Evolutionary conservation across 2,329 filamentous ascomycete genomes (phyloP), one percentile per base, ranked within the genome.

Genomic region (Aschersonia sp.): DNA sequence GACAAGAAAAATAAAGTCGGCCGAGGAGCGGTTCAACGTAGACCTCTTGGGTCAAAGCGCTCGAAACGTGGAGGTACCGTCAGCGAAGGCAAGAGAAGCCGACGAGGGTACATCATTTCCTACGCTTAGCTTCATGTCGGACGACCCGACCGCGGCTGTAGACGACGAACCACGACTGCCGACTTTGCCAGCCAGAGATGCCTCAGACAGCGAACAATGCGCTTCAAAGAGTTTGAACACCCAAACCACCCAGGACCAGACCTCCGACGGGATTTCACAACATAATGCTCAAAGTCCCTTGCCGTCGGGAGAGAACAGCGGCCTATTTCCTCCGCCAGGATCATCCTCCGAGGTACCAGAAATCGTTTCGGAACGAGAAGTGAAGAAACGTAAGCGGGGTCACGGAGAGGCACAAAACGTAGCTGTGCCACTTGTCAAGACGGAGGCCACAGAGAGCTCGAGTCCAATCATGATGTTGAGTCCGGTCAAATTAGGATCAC

Each of bases 261-360:
- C 50, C 4, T 52, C 55, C 20, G 51, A 63, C 30, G 53, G 50
- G 12, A 38, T 51, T 6, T 50, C 52, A 5, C 51, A 59, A 9
- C 58, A 59, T 38, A 12, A 4, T 43, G 60, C 6, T 57, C 60
- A 2, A 50, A 52, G 7, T 44, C 61, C 30, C 52, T 54, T 0
- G 35, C 6, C 44, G 5, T 40, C 51, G 4, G 46, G 50, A 12
- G 48, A 51, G 4, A 35, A 40, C 1, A 51, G 46, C 3, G 28
- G 50, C 5, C 50, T 54, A 5, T 35, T 41, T 4, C 55, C 77
- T 30, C 78, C 79, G 53, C 48, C 61, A n/a, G 75, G 78, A 51
- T 70, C 71, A 2, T 74, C 71, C 4, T 80, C 76, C 0, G 75
- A 79, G 49, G 57, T 56, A 2, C 73, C 71, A 0, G 60, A 77